Evolutionary conservation across 2,329 filamentous ascomycete species (phyloP), one percentile per base, ranked within the genome.

Genomic region (Hypoxylon sp.): DNA sequence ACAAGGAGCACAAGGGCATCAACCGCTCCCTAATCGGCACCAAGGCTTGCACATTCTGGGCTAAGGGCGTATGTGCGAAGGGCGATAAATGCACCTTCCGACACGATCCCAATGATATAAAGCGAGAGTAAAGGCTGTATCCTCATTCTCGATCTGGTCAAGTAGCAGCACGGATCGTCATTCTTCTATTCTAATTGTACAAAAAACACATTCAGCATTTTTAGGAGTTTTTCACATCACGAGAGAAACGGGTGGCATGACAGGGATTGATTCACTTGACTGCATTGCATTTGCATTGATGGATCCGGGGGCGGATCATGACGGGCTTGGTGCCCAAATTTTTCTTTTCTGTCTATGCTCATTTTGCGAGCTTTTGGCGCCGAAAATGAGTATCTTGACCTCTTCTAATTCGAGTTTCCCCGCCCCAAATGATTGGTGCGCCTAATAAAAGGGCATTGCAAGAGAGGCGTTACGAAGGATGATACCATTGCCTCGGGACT

Each of bases 11-110:
- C 14, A 83, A 83, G 63, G 81, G 79, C 13, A 83, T 83, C 68
- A 88, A 91, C 74, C 86, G 84, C 65, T 84, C 85, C 13, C 81
- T 89, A 13, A 88, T 89, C 53, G 88, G 89, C 61, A 91, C 90
- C 47, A 89, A 91, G 75, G 85, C 90, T 4, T 93, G 91, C 78
- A 86, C 86, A 19, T 94, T 92, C 78, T 93, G 85, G 83, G 85
- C 87, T 64, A 87, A 91, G 76, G 91, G 91, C 13, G 90, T 90
- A 76, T 93, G 91, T 80, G 88, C 87, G 5, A 90, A 92, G 76
- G 91, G 91, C 22, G 90, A 91, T 37, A 89, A 89, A 74, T 93
- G 91, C 81, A 93, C 91, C 1, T 94, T 91, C 78, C 85, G 91
- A 62, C 91, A 94, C 75, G 90, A 92, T 46, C 75, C 75, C 2